phyloP scores from a whole-genome alignment of 2,329 filamentous ascomycete genomes.

The Aspergillus ustus region DNA sequence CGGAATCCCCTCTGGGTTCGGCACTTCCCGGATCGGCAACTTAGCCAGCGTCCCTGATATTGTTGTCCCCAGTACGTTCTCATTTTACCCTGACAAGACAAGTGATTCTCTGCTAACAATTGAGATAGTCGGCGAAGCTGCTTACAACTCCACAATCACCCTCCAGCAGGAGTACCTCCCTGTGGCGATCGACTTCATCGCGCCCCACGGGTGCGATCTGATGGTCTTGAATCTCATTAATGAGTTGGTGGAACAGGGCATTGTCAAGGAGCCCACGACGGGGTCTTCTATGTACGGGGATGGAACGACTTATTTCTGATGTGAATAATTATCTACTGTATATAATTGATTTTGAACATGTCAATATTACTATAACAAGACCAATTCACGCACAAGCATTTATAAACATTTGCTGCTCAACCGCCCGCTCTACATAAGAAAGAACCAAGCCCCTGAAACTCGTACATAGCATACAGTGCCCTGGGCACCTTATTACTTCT shows the following conservation, averaged over 20 bases:
- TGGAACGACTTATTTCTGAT: constrained; percentile 4
- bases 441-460: no score
- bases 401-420: no score
- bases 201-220: constrained; percentile 64
- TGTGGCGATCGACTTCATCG: constrained; percentile 63
- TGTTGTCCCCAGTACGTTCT: neutral
- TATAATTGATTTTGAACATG: no score
- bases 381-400: no score
- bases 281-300: constrained; percentile 9
- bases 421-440: no score
- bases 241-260: constrained; percentile 55
- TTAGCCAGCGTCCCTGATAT: constrained; percentile 45
- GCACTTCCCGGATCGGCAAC: constrained; percentile 35
- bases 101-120: constrained; percentile 39
- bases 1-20: constrained; percentile 53
- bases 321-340: neutral
- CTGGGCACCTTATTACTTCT: no score
- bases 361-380: no score
- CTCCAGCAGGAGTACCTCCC: constrained; percentile 57
- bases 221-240: constrained; percentile 60
- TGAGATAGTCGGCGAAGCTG: constrained; percentile 20
- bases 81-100: constrained; percentile 37
- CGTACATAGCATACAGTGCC: no score
- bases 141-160: constrained; percentile 34
- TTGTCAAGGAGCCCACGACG: constrained; percentile 29